phyloP scores from a whole-genome alignment of 805 yeast species.

The Tetrapisispora nanseiensis region DNA sequence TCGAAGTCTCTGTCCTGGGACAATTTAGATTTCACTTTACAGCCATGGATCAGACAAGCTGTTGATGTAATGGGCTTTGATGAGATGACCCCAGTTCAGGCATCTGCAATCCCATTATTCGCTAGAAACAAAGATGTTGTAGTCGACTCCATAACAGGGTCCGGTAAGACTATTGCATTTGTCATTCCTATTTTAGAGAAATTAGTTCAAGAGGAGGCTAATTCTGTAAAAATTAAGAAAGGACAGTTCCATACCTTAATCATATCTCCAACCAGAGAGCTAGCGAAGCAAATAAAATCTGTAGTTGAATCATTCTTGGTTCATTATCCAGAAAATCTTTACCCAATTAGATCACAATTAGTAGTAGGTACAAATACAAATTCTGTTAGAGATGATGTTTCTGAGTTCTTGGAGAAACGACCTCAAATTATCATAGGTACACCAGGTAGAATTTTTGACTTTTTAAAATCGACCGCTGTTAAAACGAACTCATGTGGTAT shows the following conservation, averaged over 20 bases:
- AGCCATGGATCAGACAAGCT: conserved; percentile 64
- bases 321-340: conserved; percentile 41
- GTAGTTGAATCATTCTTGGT: conserved; percentile 55
- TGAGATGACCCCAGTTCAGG: conserved; percentile 94
- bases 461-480: conserved; percentile 48
- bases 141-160: conserved; percentile 95
- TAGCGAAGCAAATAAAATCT: conserved; percentile 58
- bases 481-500: conserved; percentile 58
- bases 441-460: conserved; percentile 80
- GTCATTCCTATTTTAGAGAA: conserved; percentile 73
- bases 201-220: conserved; percentile 33
- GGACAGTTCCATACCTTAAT: conserved; percentile 68
- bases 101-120: conserved; percentile 82
- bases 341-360: conserved; percentile 44
- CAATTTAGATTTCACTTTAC: conserved; percentile 39
- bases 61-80: conserved; percentile 64
- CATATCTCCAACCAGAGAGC: conserved; percentile 57
- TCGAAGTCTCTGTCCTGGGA: conserved; percentile 53
- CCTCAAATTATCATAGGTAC: conserved; percentile 85
- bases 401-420: conserved; percentile 38
- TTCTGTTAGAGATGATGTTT: conserved; percentile 62
- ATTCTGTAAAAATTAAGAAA: conserved; percentile 30
- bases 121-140: conserved; percentile 85
- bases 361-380: conserved; percentile 46
- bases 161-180: conserved; percentile 95